Base-by-base conservation (phyloP, 768 basidiomycete genomes). In the Rhodotorula graminis region DNA sequence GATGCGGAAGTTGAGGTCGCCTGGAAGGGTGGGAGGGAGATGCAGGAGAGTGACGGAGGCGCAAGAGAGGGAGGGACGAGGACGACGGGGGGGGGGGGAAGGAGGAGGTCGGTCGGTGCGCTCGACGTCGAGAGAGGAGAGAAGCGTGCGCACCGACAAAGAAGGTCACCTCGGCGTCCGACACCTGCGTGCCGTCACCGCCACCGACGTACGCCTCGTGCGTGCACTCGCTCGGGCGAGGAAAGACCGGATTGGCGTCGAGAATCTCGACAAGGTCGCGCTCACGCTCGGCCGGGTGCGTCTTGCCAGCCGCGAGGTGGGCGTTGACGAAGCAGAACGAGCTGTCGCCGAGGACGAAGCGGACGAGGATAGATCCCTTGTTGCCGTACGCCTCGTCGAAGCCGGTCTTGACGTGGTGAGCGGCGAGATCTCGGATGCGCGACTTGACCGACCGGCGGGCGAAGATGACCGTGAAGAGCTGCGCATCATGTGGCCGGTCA, bases 1-100 rank as follows among this genome's bases (percentile, higher is more conserved):
- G 76, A 98, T 92, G 50, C 95, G 92, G 79, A 96, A 98, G 82
- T 99, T 99, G 83, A 99, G 85, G 81, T 97, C 95, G 0, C 95
- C 94, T 75, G 42, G 1, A n/a, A 25, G 1, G 18, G 50, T 3
- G 2, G 55, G 29, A 16, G 44, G 18, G 4, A 21, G 47, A 23
- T 5, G 47, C 23, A 9, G n/a, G n/a, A n/a, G n/a, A n/a, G 56
- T 49, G 0, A 49, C n/a, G n/a, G 25, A 6, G 19, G 49, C 8
- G 49, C 6, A 23, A 25, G 40, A 10, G 3, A 1, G 8, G 44
- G 1, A 6, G 11, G 1, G 14, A n/a, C 31, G 40, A 40, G 27
- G 27, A 61, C 50, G 0, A 49, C n/a, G n/a, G n/a, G n/a, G n/a
- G n/a, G n/a, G n/a, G n/a, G n/a, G n/a, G n/a, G n/a, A n/a, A n/a